phyloP scores from a whole-genome alignment of 2,329 filamentous ascomycete genomes.

The Dactylellina haptotyla region DNA sequence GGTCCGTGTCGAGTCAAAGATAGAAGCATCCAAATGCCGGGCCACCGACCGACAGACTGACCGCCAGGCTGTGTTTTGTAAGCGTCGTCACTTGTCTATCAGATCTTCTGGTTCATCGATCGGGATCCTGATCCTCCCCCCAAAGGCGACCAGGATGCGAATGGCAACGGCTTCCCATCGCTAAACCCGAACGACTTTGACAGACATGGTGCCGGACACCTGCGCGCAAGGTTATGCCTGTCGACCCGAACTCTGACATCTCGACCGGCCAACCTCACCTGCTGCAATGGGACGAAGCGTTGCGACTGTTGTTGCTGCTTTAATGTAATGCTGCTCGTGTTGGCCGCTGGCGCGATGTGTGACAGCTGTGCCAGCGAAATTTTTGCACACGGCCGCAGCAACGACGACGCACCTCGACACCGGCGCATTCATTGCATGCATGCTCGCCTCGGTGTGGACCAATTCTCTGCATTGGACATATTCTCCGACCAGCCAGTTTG shows the following conservation, averaged over 20 bases:
- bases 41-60: background rate
- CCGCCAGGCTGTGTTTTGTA: conserved; percentile 21
- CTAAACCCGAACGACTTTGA: background rate
- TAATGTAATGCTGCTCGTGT: background rate
- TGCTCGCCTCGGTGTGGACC: too few species aligned
- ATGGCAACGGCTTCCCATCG: background rate
- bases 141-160: conserved; percentile 14
- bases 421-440: too few species aligned
- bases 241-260: conserved; percentile 12
- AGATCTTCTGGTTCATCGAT: conserved; percentile 16
- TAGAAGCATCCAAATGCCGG: conserved; percentile 13
- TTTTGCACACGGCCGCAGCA: background rate
- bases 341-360: background rate
- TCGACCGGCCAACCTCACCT: background rate
- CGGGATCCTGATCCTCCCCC: background rate
- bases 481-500: too few species aligned
- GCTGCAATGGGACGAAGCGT: background rate
- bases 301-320: background rate
- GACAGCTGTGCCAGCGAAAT: background rate
- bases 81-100: conserved; percentile 24
- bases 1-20: background rate
- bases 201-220: background rate
- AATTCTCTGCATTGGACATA: too few species aligned
- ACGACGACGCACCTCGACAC: background rate
- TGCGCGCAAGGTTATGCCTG: conserved; percentile 31